Evolutionary conservation across 2,329 filamentous ascomycete genomes (phyloP), one percentile per base, ranked within the genome.

Genomic region (Neurospora sp.): DNA sequence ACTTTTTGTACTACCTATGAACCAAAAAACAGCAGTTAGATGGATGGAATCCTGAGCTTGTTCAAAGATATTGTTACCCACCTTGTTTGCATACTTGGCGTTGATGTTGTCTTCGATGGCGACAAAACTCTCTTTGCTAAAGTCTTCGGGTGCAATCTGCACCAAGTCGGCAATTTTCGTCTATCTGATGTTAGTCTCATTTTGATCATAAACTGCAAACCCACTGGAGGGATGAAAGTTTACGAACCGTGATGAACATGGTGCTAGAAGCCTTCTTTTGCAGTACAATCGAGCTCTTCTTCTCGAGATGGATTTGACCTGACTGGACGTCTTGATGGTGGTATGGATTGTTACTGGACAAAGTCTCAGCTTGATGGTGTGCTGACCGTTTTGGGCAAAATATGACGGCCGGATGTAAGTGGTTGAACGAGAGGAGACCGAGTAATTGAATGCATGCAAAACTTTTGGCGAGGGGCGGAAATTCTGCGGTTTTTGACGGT

Each of bases 61-160:
- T 15, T 19, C 8, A n/a, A 2, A 46, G 38, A 19, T 1, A 38
- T 38, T 13, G 23, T 33, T 17, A 4, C 69, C 68, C 67, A 93
- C 91, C 81, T 95, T 96, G 82, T 99, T 97, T 71, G 95, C 90
- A 80, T 97, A 99, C 82, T 99, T 99, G 73, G 90, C 86, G 79
- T 99, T 98, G 82, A 99, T 96, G 76, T 96, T 96, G 82, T 99
- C 94, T 81, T 97, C 93, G 73, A 99, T 93, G 1, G 93, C 93
- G 73, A 93, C 87, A 39, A 89, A 87, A 77, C 92, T 96, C 72
- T 89, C 85, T 80, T 96, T 96, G 72, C 89, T 87, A 78, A 98
- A 97, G 78, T 97, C 92, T 76, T 93, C 88, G 1, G 96, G 96
- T 39, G 88, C 86, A 81, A 99, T 96, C 81, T 97, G 93, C 75